These are phyloP conservation scores for Syzygium malaccense DNA, from an alignment of 441 rosid genomes.

Conservation along the genomic window DNA sequence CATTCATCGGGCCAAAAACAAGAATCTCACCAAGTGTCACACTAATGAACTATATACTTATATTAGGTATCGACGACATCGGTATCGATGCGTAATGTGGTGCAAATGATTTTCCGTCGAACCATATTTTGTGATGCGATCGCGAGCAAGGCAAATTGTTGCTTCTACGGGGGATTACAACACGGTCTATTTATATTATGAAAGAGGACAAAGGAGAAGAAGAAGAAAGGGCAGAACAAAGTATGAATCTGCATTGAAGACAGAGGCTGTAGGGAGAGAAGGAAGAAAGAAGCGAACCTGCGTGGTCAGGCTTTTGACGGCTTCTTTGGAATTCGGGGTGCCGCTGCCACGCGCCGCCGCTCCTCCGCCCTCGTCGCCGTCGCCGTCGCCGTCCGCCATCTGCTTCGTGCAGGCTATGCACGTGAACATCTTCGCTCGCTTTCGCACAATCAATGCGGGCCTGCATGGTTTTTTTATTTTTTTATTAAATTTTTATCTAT, in stretches of 20 bases:
- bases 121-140: neutral
- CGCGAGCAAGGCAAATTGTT: neutral
- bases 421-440: constrained; percentile 57
- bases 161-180: neutral
- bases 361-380: constrained; percentile 53
- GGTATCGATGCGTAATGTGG: neutral
- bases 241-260: neutral
- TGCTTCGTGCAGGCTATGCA: constrained; percentile 96
- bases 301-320: constrained; percentile 98
- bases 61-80: neutral
- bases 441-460: neutral
- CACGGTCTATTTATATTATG: constrained; percentile 11
- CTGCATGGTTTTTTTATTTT: neutral
- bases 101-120: neutral
- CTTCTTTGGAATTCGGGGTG: constrained; percentile 82
- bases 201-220: constrained; percentile 13
- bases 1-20: neutral
- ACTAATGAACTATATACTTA: neutral
- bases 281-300: constrained; percentile 45
- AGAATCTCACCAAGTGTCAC: neutral
- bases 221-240: constrained; percentile 4
- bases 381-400: constrained; percentile 45
- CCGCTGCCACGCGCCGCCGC: constrained; percentile 65
- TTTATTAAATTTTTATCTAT: neutral
- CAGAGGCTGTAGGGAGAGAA: neutral